Conservation (phyloP, 768 basidiomycete species). For the Boletus tomentosulus region DNA sequence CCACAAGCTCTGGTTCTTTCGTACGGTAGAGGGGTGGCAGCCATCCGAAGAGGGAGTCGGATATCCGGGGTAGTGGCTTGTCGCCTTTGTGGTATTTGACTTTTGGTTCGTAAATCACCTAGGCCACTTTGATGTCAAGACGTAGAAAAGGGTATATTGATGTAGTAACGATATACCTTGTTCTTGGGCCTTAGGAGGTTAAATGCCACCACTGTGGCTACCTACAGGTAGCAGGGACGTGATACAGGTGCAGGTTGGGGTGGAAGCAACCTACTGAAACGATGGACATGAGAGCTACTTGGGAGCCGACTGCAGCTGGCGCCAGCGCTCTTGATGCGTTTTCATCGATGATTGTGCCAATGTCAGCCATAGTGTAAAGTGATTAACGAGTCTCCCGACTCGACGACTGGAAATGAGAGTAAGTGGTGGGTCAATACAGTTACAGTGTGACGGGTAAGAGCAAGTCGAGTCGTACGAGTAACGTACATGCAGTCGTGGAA, state of each 20-base stretch:
- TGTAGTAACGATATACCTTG: slow-evolving; percentile 47
- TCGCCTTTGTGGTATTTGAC: slow-evolving; percentile 82
- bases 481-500: no score
- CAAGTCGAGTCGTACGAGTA: neutral
- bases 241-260: neutral
- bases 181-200: slow-evolving; percentile 86
- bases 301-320: slow-evolving; percentile 77
- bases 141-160: neutral
- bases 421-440: slow-evolving; percentile 12
- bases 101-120: slow-evolving; percentile 93
- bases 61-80: slow-evolving; percentile 77
- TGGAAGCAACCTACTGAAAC: slow-evolving; percentile 55
- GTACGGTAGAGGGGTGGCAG: slow-evolving; percentile 78
- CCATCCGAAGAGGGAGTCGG: slow-evolving; percentile 85
- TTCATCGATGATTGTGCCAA: slow-evolving; percentile 31
- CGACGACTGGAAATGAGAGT: slow-evolving; percentile 19
- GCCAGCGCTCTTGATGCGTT: slow-evolving; percentile 58
- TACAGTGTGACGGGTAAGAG: neutral
- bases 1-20: slow-evolving; percentile 84
- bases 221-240: slow-evolving; percentile 33
- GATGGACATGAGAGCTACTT: slow-evolving; percentile 67
- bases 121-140: neutral
- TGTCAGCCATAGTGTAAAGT: slow-evolving; percentile 28
- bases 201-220: slow-evolving; percentile 69
- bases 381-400: slow-evolving; percentile 16